Conservation (phyloP, 768 basidiomycete genomes). For the Dioszegia crocea region DNA sequence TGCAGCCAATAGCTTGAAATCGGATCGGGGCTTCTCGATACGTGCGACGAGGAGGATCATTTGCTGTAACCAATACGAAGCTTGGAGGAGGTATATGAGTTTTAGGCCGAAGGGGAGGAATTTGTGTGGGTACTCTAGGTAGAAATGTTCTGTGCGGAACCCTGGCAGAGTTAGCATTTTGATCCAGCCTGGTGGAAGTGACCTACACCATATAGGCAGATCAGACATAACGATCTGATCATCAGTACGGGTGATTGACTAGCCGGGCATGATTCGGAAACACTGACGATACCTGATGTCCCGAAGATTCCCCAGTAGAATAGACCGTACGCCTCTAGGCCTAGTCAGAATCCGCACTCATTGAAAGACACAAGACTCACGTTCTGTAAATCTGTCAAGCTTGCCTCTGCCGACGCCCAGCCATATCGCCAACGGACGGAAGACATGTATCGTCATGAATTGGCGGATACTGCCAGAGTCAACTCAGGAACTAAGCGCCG, state of each 20-base stretch:
- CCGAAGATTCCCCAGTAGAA: conserved; percentile 72
- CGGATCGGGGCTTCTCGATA: conserved; percentile 91
- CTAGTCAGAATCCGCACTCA: conserved; percentile 56
- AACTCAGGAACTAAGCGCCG: not conserved
- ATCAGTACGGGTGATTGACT: not conserved
- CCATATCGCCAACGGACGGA: conserved; percentile 63
- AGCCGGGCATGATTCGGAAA: not conserved
- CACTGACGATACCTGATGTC: conserved; percentile 70
- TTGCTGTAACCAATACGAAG: conserved; percentile 92
- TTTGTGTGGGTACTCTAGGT: conserved; percentile 90
- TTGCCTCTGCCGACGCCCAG: conserved; percentile 58
- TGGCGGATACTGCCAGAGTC: conserved; percentile 60
- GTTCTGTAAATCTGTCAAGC: no score
- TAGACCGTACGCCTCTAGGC: conserved; percentile 62
- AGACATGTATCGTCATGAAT: conserved; percentile 62
- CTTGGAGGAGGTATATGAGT: conserved; percentile 87
- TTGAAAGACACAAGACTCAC: conserved; percentile 55
- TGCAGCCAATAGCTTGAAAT: conserved; percentile 75
- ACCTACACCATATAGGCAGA: no score
- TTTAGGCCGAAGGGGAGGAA: conserved; percentile 80
- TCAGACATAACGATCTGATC: no score
- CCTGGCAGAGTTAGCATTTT: conserved; percentile 9
- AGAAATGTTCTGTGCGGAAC: conserved; percentile 68
- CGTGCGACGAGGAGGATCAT: conserved; percentile 73
- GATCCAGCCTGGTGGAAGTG: not conserved